A percentile compares a stretch with the other conserved stretches of the same genome.
Evolutionary conservation across 1,284 basidiomycete species (phyloP).

Genomic region (Garcileccinum viscosum): DNA sequence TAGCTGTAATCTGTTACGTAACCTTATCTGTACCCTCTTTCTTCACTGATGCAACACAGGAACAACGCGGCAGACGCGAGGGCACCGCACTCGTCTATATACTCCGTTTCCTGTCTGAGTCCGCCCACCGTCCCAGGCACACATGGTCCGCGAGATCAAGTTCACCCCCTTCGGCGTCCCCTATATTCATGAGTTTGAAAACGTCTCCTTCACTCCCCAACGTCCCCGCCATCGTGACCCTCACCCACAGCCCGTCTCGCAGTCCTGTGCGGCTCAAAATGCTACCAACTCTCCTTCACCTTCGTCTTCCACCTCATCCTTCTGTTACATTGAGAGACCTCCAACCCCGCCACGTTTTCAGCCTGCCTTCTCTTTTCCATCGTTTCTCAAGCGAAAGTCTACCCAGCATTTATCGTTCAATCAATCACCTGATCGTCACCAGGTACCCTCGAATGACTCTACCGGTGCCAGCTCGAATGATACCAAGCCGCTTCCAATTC

Average conservation of each 20-base stretch:
- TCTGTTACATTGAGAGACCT: conserved; percentile 32
- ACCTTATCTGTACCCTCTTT: background rate
- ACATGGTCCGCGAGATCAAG: conserved; percentile 43
- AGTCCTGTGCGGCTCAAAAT: background rate
- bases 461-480: conserved; percentile 8
- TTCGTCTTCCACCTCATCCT: conserved; percentile 35
- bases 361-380: conserved; percentile 25
- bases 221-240: background rate
- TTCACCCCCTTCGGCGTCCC: conserved; percentile 49
- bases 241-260: background rate
- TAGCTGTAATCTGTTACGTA: conserved; percentile 19
- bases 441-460: conserved; percentile 1
- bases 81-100: background rate
- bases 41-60: background rate
- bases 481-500: conserved; percentile 31
- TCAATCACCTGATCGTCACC: background rate
- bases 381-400: conserved; percentile 34
- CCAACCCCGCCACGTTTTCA: conserved; percentile 15
- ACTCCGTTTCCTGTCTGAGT: background rate
- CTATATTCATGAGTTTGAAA: conserved; percentile 48
- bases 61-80: conserved; percentile 17
- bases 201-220: conserved; percentile 45
- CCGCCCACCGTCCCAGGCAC: conserved; percentile 9
- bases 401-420: background rate
- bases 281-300: background rate